phyloP scores from a whole-genome alignment of 179 eudicot genomes.

The Drosera spatulata region DNA sequence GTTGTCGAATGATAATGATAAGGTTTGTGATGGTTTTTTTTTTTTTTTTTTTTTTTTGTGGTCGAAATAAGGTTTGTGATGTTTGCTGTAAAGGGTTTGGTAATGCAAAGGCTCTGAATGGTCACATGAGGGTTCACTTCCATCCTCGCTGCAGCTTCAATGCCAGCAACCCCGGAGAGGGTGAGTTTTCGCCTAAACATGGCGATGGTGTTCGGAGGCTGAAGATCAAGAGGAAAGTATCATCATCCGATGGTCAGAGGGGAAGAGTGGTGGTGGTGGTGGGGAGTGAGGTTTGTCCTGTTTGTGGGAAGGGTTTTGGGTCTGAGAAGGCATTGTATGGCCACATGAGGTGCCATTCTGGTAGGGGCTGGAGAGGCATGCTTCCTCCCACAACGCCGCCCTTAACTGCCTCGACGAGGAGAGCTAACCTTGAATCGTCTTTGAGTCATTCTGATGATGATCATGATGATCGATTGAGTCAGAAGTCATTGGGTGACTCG shows the following conservation, averaged over 20 bases:
- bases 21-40: background rate
- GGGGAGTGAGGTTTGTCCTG: background rate
- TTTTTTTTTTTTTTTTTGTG: no score
- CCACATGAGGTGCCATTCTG: slow-evolving; percentile 16
- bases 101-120: slow-evolving; percentile 5
- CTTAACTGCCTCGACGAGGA: background rate
- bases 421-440: background rate
- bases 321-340: slow-evolving; percentile 10
- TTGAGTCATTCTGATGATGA: no score
- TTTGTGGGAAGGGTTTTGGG: background rate
- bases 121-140: slow-evolving; percentile 7
- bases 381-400: background rate
- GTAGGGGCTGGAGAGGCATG: slow-evolving; percentile 12
- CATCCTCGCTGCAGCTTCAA: background rate
- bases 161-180: background rate
- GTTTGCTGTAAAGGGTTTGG: background rate
- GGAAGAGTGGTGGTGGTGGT: background rate
- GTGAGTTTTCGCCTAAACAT: background rate
- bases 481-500: no score
- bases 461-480: no score
- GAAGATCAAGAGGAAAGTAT: background rate
- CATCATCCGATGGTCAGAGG: background rate
- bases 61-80: background rate
- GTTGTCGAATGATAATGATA: no score
- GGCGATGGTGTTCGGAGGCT: no score